Percentiles rank a stretch among this genome's conserved stretches.
Evolutionary conservation across 352 stramenopile species (phyloP).

Genomic region (Pythium vanterpoolii): DNA sequence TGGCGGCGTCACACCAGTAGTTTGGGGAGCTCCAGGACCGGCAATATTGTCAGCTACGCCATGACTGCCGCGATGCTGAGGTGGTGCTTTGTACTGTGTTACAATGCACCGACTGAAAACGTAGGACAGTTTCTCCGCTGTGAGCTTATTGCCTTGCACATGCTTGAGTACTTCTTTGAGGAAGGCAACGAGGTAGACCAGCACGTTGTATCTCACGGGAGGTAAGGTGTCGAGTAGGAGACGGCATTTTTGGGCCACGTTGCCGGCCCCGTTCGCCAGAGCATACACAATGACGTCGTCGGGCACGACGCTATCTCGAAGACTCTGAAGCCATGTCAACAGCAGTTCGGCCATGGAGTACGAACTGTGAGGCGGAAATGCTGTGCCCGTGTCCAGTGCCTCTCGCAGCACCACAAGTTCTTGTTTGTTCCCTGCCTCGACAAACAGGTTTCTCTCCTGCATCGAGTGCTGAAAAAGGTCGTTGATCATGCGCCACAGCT

Average conservation of each 20-base stretch:
- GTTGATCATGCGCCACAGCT: conserved; percentile 98
- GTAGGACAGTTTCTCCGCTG: conserved; percentile 66
- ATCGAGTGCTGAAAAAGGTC: conserved; percentile 88
- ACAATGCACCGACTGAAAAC: conserved; percentile 77
- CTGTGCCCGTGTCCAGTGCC: conserved; percentile 90
- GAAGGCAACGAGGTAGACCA: conserved; percentile 97
- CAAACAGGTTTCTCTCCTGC: conserved; percentile 80
- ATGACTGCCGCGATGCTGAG: conserved; percentile 7
- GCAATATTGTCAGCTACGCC: conserved; percentile 7
- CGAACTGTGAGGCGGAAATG: conserved; percentile 78
- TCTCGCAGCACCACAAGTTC: conserved; percentile 80
- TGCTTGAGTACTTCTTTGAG: conserved; percentile 92
- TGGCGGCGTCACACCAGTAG: conserved; percentile 11
- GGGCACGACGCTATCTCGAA: conserved; percentile 89
- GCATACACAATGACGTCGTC: conserved; percentile 74
- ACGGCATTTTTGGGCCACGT: conserved; percentile 79
- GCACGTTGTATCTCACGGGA: conserved; percentile 94
- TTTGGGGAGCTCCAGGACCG: background rate
- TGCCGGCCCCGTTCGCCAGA: conserved; percentile 46
- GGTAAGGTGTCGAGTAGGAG: conserved; percentile 78
- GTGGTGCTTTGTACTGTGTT: conserved; percentile 33
- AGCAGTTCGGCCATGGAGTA: conserved; percentile 92
- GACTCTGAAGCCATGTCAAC: conserved; percentile 87
- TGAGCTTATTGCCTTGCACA: conserved; percentile 53
- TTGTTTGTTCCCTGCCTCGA: conserved; percentile 61